Percentiles rank a stretch among this genome's conserved stretches.
Evolutionary conservation across 225 moss, liverwort and hornwort species (phyloP).

Genomic region (Rhytidiadelphus loreus): DNA sequence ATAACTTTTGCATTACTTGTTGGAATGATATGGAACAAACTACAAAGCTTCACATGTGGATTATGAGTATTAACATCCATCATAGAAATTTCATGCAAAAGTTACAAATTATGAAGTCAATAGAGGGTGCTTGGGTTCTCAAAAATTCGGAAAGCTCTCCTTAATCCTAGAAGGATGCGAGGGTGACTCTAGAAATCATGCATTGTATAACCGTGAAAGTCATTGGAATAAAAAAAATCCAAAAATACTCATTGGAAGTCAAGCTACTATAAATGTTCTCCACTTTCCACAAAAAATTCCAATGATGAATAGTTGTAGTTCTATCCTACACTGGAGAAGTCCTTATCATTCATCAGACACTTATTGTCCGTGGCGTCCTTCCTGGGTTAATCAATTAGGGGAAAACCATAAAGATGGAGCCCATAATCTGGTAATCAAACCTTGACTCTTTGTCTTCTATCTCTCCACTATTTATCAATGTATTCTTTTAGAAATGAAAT

Average conservation of each 20-base stretch:
- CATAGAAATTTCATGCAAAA: too few species aligned
- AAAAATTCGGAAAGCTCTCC: neutral
- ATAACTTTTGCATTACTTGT: neutral
- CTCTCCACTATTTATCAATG: neutral
- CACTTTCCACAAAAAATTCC: too few species aligned
- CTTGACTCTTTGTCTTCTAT: neutral
- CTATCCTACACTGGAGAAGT: too few species aligned
- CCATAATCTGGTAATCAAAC: neutral
- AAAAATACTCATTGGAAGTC: too few species aligned
- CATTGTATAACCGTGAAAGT: too few species aligned
- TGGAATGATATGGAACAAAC: neutral
- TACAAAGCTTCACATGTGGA: neutral
- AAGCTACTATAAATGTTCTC: too few species aligned
- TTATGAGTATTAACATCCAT: too few species aligned
- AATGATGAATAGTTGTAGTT: too few species aligned
- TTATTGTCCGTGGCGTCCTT: too few species aligned
- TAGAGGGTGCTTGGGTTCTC: rapidly evolving
- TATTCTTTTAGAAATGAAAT: neutral
- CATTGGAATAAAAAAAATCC: too few species aligned
- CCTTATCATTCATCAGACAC: too few species aligned
- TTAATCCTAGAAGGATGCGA: neutral
- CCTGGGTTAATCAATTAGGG: neutral
- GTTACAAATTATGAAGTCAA: neutral
- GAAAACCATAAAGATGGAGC: neutral
- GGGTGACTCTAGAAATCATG: too few species aligned